Percentiles rank a stretch among this genome's conserved stretches.
Evolutionary conservation across 371 early-diverging fungal genomes (phyloP).

Genomic region (Mortierella sp.): DNA sequence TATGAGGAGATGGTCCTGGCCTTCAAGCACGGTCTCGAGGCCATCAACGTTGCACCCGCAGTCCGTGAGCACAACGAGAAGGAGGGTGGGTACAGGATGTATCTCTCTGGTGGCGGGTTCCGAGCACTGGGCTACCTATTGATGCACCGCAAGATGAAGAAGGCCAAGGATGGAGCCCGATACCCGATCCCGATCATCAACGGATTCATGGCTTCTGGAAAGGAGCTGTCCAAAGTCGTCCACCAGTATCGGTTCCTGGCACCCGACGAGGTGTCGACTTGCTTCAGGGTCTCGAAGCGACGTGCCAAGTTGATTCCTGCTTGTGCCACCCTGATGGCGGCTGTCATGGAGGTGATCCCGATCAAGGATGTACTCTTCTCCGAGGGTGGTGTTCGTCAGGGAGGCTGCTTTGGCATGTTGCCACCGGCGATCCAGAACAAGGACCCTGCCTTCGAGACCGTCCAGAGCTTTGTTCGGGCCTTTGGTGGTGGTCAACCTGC

Average conservation of each 20-base stretch:
- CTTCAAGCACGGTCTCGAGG: constrained; percentile 57
- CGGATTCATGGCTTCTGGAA: constrained; percentile 60
- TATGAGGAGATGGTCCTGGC: constrained; percentile 60
- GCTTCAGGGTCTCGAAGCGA: constrained; percentile 70
- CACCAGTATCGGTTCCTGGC: constrained; percentile 28
- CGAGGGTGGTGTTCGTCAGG: constrained; percentile 76
- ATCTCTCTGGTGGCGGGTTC: constrained; percentile 75
- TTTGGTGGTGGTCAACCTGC: constrained; percentile 58
- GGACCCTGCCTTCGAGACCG: constrained; percentile 69
- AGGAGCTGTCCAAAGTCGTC: constrained; percentile 42
- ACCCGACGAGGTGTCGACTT: constrained; percentile 32
- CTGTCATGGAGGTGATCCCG: constrained; percentile 64
- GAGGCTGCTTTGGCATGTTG: constrained; percentile 66
- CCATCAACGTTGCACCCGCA: constrained; percentile 28
- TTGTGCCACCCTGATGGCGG: constrained; percentile 67
- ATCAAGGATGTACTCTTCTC: constrained; percentile 67
- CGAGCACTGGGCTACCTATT: constrained; percentile 70
- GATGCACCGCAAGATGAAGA: constrained; percentile 61
- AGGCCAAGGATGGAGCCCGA: constrained; percentile 28
- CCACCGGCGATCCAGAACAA: constrained; percentile 60
- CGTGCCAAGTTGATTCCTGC: constrained; percentile 74
- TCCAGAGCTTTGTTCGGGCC: constrained; percentile 49
- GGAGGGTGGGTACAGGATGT: constrained; percentile 64
- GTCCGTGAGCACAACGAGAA: constrained; percentile 24
- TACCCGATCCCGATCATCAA: constrained; percentile 76